Conservation (phyloP, 495 filamentous ascomycete species). For the Neurospora sp. region DNA sequence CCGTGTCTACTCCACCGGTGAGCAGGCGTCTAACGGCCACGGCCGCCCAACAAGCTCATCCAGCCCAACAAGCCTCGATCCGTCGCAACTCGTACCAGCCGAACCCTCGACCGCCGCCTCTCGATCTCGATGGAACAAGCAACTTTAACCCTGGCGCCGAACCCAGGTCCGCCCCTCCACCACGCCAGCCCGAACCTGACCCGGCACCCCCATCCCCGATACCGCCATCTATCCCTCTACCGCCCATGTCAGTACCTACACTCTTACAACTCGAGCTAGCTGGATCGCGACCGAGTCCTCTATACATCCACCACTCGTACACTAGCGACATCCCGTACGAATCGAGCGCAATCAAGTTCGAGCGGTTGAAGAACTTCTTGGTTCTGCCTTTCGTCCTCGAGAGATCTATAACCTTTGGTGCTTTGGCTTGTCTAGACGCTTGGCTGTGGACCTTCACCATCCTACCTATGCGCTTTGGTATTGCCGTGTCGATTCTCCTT, state of each 20-base stretch:
- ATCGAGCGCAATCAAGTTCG: slow-evolving; percentile 90
- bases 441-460: slow-evolving; percentile 97
- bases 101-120: slow-evolving; percentile 14
- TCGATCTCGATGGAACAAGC: slow-evolving; percentile 19
- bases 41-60: slow-evolving; percentile 11
- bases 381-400: slow-evolving; percentile 76
- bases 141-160: slow-evolving; percentile 6
- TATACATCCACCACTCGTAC: slow-evolving; percentile 77
- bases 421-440: slow-evolving; percentile 85
- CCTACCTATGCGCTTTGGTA: slow-evolving; percentile 79
- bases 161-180: slow-evolving; percentile 2
- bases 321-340: slow-evolving; percentile 76
- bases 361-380: slow-evolving; percentile 84
- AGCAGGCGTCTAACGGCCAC: slow-evolving; percentile 18
- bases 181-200: slow-evolving; percentile 15
- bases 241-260: slow-evolving; percentile 78
- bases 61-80: slow-evolving; percentile 10
- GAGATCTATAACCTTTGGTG: slow-evolving; percentile 75
- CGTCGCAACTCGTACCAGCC: slow-evolving; percentile 27
- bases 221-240: slow-evolving; percentile 62
- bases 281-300: slow-evolving; percentile 66
- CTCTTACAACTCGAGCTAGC: slow-evolving; percentile 84
- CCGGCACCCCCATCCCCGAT: slow-evolving; percentile 51
- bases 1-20: slow-evolving; percentile 36
- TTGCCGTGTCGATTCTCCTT: slow-evolving; percentile 64